Evolutionary conservation across 192 early-diverging fungal species (phyloP), one percentile per base, ranked within the genome.

Genomic region (Obelidium mucronatum): DNA sequence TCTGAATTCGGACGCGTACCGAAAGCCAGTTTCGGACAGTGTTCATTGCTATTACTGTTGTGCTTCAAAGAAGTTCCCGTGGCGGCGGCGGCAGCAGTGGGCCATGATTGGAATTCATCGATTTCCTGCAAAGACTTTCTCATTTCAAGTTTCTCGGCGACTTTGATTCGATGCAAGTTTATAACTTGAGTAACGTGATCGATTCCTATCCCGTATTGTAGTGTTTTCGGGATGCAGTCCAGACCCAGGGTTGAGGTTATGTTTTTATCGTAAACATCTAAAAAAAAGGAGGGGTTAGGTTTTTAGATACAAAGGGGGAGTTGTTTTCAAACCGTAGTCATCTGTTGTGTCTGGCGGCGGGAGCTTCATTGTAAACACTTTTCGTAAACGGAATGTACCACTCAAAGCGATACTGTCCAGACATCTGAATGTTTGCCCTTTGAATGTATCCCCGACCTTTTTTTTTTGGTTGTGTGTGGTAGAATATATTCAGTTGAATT

Each of bases 331-430:
- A 31, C 48, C 61, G 34, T 64, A 54, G 30, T 56, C 53, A 71
- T 64, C 67, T 3, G 71, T 78, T 0, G 67, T 74, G 40, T 67
- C 71, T 35, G 60, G 63, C 15, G 80, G 76, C 5, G 48, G 75
- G 13, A 74, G 31, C 37, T 73, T 80, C 69, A 84, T 55, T 1
- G 82, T 85, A 64, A 84, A 85, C 6, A 85, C 70, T 56, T 81
- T 83, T 64, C 84, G 71, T 6, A 85, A 56, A n/a, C 77, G 62
- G 56, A 76, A 84, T 2, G 42, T 74, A 1, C 84, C 82, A 24
- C 53, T 62, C 15, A 85, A 51, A 19, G 55, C 52, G 31, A 85
- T 58, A 5, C 30, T 73, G 62, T 77, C 76, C 40, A 84, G 67
- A 30, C 74, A 83, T 59, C 81, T 56, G 52, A 83, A 84, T 19